These are phyloP conservation scores for Penicillium sp. DNA, from an alignment of 2,329 filamentous ascomycete species.

Conservation along the genomic window DNA sequence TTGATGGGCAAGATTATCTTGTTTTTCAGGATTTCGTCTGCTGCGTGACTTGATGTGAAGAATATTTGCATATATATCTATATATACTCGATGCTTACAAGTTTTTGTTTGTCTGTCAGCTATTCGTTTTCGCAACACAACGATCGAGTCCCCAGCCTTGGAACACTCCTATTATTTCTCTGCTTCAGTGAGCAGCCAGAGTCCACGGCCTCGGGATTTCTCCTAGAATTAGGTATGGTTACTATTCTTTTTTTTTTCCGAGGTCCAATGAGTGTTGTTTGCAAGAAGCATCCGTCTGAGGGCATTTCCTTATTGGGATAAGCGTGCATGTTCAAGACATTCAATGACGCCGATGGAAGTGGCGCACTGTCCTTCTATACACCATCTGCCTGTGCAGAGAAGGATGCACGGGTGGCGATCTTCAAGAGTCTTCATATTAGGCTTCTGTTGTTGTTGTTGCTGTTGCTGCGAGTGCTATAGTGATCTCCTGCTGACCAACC, in stretches of 20 bases:
- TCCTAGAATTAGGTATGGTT: no score
- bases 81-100: not conserved
- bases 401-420: no score
- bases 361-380: no score
- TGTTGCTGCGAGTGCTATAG: not conserved
- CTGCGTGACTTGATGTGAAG: constrained; percentile 1
- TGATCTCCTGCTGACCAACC: not conserved
- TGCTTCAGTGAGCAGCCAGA: no score
- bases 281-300: not conserved
- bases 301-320: constrained; percentile 4
- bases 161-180: no score
- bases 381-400: no score
- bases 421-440: no score
- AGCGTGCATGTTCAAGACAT: constrained; percentile 3
- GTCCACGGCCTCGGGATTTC: no score
- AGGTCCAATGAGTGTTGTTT: not conserved
- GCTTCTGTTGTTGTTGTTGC: not conserved
- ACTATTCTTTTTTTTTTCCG: not conserved
- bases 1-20: not conserved
- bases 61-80: not conserved
- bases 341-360: not conserved
- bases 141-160: no score
- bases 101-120: not conserved
- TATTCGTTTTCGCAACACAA: not conserved
- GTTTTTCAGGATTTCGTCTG: constrained; percentile 3